Conservation (phyloP, 495 filamentous ascomycete genomes). For the Jackrogersella multiformis region DNA sequence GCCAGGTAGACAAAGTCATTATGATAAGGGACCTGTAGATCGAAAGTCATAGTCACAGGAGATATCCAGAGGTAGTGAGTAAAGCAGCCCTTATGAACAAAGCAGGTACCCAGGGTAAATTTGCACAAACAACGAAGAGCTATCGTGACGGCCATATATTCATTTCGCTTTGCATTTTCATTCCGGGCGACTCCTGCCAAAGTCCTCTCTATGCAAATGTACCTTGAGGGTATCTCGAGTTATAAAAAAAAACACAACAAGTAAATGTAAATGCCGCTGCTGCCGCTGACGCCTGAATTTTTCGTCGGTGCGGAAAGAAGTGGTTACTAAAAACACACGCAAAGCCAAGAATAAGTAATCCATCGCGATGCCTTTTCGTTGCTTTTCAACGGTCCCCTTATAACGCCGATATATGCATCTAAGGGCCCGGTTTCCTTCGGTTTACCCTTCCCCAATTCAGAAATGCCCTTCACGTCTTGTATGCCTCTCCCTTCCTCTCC, state of each 20-base stretch:
- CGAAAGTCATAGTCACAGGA: no score
- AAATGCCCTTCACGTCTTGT: background rate
- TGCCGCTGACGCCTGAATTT: background rate
- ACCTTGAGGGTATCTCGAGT: slow-evolving; percentile 1
- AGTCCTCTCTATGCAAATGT: slow-evolving; percentile 8
- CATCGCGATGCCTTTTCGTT: background rate
- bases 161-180: background rate
- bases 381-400: background rate
- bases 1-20: background rate
- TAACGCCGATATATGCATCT: slow-evolving; percentile 21
- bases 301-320: background rate
- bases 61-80: no score
- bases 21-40: no score
- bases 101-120: no score
- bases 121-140: no score
- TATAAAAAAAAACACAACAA: slow-evolving; percentile 1
- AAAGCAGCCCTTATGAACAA: no score
- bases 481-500: background rate
- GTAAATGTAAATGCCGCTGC: background rate
- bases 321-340: background rate
- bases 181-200: background rate
- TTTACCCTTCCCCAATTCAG: background rate
- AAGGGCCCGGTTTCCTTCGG: background rate
- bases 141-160: no score
- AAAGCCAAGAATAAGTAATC: background rate